These are phyloP conservation scores for Theobroma cacao DNA, from an alignment of 345 rosid species.

Conservation along the genomic window DNA sequence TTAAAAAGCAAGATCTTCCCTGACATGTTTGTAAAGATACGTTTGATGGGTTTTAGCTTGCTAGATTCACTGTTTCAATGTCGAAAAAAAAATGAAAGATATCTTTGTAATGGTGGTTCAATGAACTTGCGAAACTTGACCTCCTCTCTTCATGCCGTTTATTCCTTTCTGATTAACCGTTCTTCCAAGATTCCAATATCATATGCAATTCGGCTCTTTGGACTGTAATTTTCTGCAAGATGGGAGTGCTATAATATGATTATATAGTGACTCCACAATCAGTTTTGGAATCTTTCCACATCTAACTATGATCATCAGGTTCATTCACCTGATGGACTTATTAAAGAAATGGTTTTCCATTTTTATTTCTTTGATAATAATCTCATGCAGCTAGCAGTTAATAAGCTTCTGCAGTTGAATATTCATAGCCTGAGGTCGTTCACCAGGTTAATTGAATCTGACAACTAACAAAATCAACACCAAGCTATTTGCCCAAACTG, in stretches of 20 bases:
- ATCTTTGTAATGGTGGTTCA: conserved; percentile 22
- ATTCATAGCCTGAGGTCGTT: neutral
- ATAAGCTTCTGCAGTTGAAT: neutral
- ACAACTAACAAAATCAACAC: neutral
- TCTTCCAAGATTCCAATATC: neutral
- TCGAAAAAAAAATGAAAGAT: neutral
- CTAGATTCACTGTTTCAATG: conserved; percentile 9
- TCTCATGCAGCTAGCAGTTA: neutral
- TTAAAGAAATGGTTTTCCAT: neutral
- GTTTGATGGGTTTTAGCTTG: neutral
- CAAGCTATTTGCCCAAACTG: neutral
- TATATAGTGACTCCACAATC: neutral
- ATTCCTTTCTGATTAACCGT: neutral
- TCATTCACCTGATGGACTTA: neutral
- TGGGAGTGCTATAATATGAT: neutral
- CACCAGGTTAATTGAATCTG: too few relatives aligned
- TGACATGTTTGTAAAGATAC: conserved; percentile 9
- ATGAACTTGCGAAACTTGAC: conserved; percentile 19
- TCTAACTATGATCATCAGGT: neutral
- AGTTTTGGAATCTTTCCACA: neutral
- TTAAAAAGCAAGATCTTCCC: conserved; percentile 12
- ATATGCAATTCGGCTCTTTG: neutral
- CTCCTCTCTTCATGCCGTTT: neutral
- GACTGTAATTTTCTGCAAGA: neutral
- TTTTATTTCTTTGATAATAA: neutral